Base-by-base conservation (phyloP, 805 yeast genomes). In the Cyberlindnera sargentensis region DNA sequence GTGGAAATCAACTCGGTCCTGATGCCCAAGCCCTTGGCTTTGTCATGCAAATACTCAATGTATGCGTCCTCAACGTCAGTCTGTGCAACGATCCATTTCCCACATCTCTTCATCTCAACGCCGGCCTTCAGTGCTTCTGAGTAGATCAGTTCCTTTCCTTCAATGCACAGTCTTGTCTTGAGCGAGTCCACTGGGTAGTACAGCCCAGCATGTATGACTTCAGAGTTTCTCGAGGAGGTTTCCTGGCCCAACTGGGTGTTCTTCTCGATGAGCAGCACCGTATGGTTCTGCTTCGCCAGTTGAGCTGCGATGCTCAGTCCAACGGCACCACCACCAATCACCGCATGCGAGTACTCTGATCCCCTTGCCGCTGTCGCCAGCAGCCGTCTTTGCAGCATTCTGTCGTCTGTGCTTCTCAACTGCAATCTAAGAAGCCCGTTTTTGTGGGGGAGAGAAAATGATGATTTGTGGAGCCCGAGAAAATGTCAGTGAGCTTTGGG, bases 161-260 rank as follows among this genome's bases (percentile, higher is more conserved):
- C 71, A 31, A 89, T 68, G 55, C 96, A 90, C 28, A 89, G 63
- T 50, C 68, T 63, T 0, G 86, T 77, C 56, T 86, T 83, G 42
- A 90, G 66, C 3, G 84, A 72, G 45, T 76, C 75, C 8, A 67
- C 64, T 0, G 95, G 95, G 55, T 85, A 84, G 59, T 90, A 90
- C 6, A 89, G 55, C 0, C 96, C 96, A 0, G 95, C 95, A 63
- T 89, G 97, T 25, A 89, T 82, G 26, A 90, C 97, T 57, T 90
- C 97, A 2, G 95, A 84, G 66, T 89, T 89, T 41, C 96, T 68
- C n/a, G 91, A 75, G 5, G 95, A 82, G 0, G 95, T 87, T 54
- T 89, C 96, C 51, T 75, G 73, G 2, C 96, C 96, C 39, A 78
- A 59, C 31, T 68, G 68, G 1, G 64, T 60, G 58, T 88, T 78